A percentile compares a stretch with the other conserved stretches of the same genome.
These are phyloP conservation scores for Saccharomycopsis synnaedendra DNA, from an alignment of 805 yeast genomes.

Conservation along the genomic window DNA sequence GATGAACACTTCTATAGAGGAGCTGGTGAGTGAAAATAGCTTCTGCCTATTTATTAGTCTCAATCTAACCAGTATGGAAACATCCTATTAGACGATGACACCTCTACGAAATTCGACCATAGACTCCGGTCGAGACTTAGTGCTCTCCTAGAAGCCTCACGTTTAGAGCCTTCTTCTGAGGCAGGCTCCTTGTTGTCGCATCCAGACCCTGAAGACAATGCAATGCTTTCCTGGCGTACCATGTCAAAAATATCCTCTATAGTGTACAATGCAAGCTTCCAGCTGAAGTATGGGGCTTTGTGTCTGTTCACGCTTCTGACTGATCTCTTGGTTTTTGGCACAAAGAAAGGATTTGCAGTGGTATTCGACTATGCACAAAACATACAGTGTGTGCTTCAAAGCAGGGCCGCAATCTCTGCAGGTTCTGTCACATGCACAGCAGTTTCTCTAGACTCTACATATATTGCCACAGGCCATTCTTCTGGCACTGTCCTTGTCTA, in stretches of 20 bases:
- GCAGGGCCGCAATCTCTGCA: constrained; percentile 22
- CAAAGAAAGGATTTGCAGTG: constrained; percentile 51
- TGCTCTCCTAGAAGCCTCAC: neutral
- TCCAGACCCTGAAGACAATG: too few species aligned
- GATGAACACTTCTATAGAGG: too few species aligned
- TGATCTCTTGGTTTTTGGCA: constrained; percentile 52
- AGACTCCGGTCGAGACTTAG: constrained; percentile 10
- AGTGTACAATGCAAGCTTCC: constrained; percentile 6
- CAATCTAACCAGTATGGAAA: too few species aligned
- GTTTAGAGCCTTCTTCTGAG: neutral
- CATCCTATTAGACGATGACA: neutral
- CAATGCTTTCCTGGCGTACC: constrained; percentile 2
- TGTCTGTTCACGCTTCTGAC: constrained; percentile 36
- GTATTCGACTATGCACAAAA: constrained; percentile 62
- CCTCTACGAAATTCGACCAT: constrained; percentile 8
- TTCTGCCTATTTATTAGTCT: too few species aligned
- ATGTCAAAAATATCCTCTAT: constrained; percentile 4
- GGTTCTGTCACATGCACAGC: constrained; percentile 46
- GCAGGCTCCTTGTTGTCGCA: too few species aligned
- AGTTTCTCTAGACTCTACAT: constrained; percentile 58
- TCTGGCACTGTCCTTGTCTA: constrained; percentile 60
- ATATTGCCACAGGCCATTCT: constrained; percentile 56
- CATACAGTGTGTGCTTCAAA: constrained; percentile 31
- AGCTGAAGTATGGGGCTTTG: constrained; percentile 31
- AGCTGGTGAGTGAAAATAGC: too few species aligned